Percentiles rank a stretch among this genome's conserved stretches.
Conservation (phyloP, 768 basidiomycete genomes). For the Macrolepiota dolichaula region DNA sequence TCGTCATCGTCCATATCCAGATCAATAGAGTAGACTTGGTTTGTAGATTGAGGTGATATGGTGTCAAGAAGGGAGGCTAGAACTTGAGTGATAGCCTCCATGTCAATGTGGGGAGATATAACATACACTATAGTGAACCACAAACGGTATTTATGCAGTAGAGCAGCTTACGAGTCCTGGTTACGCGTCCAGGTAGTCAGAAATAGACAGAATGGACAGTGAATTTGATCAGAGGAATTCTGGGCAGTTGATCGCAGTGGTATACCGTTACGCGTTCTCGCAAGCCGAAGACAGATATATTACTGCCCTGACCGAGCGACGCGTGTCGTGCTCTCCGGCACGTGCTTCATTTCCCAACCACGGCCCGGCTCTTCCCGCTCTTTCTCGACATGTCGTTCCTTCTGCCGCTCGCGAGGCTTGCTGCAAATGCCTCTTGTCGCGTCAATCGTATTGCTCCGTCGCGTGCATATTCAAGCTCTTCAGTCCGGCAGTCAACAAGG, state of each 20-base stretch:
- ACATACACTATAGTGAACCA: neutral
- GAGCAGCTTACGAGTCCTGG: conserved; percentile 3
- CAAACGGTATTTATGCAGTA: neutral
- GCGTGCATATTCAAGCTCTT: neutral
- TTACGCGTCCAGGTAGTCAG: conserved; percentile 10
- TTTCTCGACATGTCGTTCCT: conserved; percentile 16
- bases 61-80: neutral
- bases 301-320: neutral
- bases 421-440: conserved; percentile 6
- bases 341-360: conserved; percentile 2
- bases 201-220: conserved; percentile 1
- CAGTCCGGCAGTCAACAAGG: neutral
- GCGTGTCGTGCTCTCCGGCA: neutral
- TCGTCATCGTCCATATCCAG: conserved; percentile 59
- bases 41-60: neutral
- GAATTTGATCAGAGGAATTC: neutral
- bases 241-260: neutral
- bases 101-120: neutral
- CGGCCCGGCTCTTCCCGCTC: neutral
- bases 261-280: conserved; percentile 3
- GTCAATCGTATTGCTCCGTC: neutral
- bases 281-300: neutral
- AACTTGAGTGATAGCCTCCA: conserved; percentile 7
- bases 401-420: conserved; percentile 13
- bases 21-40: conserved; percentile 2